phyloP scores from a whole-genome alignment of 352 stramenopile species.

The Globisporangium acanthophoron region DNA sequence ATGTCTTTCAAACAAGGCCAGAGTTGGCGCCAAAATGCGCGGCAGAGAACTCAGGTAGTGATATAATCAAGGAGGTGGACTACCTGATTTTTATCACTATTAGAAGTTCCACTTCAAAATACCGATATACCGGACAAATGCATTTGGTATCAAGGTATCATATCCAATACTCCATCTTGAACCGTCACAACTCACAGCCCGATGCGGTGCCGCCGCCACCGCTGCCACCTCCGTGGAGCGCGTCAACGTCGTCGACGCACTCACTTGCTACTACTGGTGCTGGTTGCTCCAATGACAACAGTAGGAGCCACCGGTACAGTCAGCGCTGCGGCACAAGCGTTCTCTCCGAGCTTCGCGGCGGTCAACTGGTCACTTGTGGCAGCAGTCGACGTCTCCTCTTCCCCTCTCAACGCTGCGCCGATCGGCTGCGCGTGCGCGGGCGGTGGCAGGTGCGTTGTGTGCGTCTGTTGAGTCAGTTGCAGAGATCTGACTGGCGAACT shows the following conservation, averaged over 20 bases:
- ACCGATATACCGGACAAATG: too few species aligned
- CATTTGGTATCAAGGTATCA: too few species aligned
- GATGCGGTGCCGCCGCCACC: too few species aligned
- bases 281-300: neutral
- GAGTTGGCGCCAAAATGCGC: neutral
- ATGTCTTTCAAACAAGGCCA: neutral
- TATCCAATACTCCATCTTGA: neutral
- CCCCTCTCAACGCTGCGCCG: constrained; percentile 15
- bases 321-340: neutral
- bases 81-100: too few species aligned
- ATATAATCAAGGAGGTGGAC: too few species aligned
- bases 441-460: constrained; percentile 13
- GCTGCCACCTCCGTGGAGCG: neutral
- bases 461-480: neutral
- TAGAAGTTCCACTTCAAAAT: too few species aligned
- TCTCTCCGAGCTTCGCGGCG: constrained; percentile 19
- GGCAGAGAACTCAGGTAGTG: neutral
- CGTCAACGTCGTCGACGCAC: neutral
- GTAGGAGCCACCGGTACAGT: neutral
- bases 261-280: neutral
- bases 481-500: neutral
- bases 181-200: neutral
- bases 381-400: constrained; percentile 16
- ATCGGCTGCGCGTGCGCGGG: constrained; percentile 34
- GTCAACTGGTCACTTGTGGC: constrained; percentile 47